Evolutionary conservation across 305 asterid species (phyloP).

Genomic region (Caryopteris hybrid): DNA sequence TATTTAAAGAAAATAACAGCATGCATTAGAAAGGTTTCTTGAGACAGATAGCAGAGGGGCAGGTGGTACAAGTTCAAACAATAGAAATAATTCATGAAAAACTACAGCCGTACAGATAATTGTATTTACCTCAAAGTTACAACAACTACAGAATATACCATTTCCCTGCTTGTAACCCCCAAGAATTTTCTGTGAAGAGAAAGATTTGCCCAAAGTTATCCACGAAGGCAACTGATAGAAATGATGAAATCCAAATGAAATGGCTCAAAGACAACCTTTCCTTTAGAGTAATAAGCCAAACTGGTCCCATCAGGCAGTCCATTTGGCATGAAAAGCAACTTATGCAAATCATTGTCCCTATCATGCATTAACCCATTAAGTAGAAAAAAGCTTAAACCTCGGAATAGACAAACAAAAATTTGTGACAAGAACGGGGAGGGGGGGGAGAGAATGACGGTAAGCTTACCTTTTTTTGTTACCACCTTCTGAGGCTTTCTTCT

Average conservation of each 20-base stretch:
- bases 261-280: slow-evolving; percentile 60
- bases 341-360: slow-evolving; percentile 97
- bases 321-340: slow-evolving; percentile 86
- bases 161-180: slow-evolving; percentile 94
- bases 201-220: slow-evolving; percentile 6
- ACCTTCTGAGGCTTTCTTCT: slow-evolving; percentile 36
- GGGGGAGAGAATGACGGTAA: slow-evolving; percentile 9
- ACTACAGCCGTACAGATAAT: neutral
- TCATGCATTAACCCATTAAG: slow-evolving; percentile 11
- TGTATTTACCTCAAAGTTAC: slow-evolving; percentile 65
- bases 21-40: slow-evolving; percentile 1
- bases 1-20: neutral
- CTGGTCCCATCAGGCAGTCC: slow-evolving; percentile 99
- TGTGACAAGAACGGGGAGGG: neutral
- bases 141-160: slow-evolving; percentile 88
- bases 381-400: slow-evolving; percentile 1
- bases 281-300: slow-evolving; percentile 93
- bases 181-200: slow-evolving; percentile 66
- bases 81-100: neutral
- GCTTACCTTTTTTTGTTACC: slow-evolving; percentile 49
- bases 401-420: neutral
- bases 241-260: slow-evolving; percentile 8
- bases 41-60: neutral
- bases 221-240: slow-evolving; percentile 18
- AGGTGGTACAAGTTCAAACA: neutral